Percentiles rank a stretch among this genome's conserved stretches.
Evolutionary conservation across 164 flowering plant genomes (phyloP).

Genomic region (Vitis riparia): DNA sequence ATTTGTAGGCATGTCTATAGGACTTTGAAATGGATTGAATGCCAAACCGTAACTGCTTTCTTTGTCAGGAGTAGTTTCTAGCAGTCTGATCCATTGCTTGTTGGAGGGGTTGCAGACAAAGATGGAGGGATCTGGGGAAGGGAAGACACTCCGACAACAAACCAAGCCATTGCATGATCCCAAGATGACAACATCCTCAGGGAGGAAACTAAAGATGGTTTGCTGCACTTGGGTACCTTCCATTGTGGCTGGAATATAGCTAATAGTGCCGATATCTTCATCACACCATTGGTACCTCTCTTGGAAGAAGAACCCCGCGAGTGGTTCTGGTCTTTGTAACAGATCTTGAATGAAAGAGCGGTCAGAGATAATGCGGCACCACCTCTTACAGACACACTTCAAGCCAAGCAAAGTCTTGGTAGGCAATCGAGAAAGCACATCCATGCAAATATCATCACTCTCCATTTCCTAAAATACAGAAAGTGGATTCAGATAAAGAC

Average conservation of each 20-base stretch:
- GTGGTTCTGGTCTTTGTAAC: slow-evolving; percentile 21
- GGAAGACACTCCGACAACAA: slow-evolving; percentile 40
- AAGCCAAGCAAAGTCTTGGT: slow-evolving; percentile 18
- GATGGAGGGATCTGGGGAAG: slow-evolving; percentile 24
- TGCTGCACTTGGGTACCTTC: slow-evolving; percentile 5
- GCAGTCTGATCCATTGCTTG: slow-evolving; percentile 31
- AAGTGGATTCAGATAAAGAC: too few species aligned
- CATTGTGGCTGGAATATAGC: slow-evolving; percentile 27
- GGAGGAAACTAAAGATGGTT: slow-evolving; percentile 35
- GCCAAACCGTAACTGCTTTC: slow-evolving; percentile 27
- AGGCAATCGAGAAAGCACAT: slow-evolving; percentile 33
- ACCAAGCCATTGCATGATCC: slow-evolving; percentile 40
- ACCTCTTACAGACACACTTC: slow-evolving; percentile 37
- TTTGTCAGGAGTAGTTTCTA: slow-evolving; percentile 15
- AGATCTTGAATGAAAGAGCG: slow-evolving; percentile 24
- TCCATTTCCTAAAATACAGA: not conserved
- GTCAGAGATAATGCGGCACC: slow-evolving; percentile 33
- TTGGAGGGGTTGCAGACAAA: slow-evolving; percentile 48
- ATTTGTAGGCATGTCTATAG: slow-evolving; percentile 15
- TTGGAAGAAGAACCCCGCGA: slow-evolving; percentile 47
- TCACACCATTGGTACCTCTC: slow-evolving; percentile 21
- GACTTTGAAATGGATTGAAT: slow-evolving; percentile 32
- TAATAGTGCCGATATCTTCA: slow-evolving; percentile 19
- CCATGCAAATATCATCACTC: slow-evolving; percentile 21
- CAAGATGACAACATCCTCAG: slow-evolving; percentile 35